Evolutionary conservation across 169 alveolate genomes (phyloP), one percentile per base, ranked within the genome.

Genomic region (Plasmodium reichenowi): DNA sequence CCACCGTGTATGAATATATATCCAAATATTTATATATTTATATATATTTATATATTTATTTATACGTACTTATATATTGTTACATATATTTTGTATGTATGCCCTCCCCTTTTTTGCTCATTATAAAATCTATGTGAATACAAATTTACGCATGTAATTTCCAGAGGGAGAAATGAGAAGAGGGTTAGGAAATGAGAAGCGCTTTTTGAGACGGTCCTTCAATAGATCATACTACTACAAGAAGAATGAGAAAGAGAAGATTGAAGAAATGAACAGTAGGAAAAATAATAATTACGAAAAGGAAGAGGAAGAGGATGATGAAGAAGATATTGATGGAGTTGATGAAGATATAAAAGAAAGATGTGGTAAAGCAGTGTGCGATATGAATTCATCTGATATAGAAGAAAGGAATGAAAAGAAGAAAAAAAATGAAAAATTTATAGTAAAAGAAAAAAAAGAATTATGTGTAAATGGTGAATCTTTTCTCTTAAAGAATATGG

Each of bases 161-260:
- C 45, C 45, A 32, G 45, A 32, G 45, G 45, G 45, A 32, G 45
- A 3, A 32, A 80, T 80, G 90, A 76, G 56, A 58, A 80, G 71
- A 72, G 83, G 73, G 56, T 63, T 78, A 3, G 52, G 72, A 17
- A 66, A 15, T 56, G 90, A 80, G 5, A 80, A 80, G 32, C 29
- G 83, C 13, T 80, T 56, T 29, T n/a, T 68, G 68, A 56, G 83
- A 50, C 24, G 83, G 26, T 20, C 64, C 5, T 68, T 68, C 56
- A 80, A 63, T 59, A 66, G 85, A 22, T 67, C 83, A 20, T 80
- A 52, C 15, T 80, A 80, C 56, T 80, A 80, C 22, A 68, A 80
- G 64, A 80, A 68, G 10, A 59, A 58, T 17, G 90, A 70, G n/a
- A 59, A 80, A 48, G 83, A 80, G 50, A 74, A 80, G 72, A 60